phyloP scores from a whole-genome alignment of 1,139 yeast species.

The Taphrina communis region DNA sequence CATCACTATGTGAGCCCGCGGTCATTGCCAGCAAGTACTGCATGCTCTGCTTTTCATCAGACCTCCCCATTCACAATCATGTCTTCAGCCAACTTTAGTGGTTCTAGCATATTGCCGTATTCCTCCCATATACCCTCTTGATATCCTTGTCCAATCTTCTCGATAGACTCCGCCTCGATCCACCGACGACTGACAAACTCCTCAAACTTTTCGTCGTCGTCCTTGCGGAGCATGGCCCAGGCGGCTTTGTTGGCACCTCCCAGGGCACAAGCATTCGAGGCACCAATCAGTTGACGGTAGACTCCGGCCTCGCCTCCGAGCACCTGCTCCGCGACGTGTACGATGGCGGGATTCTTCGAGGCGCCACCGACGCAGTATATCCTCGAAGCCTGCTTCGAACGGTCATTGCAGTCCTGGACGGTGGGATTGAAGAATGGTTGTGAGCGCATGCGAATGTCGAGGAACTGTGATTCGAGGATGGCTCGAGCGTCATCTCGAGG shows the following conservation, averaged over 20 bases:
- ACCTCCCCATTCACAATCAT: slow-evolving; percentile 27
- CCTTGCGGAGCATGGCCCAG: slow-evolving; percentile 60
- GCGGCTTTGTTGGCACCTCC: slow-evolving; percentile 93
- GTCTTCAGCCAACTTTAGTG: slow-evolving; percentile 38
- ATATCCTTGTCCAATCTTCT: slow-evolving; percentile 44
- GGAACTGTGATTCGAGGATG: slow-evolving; percentile 84
- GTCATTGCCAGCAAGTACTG: too few species aligned
- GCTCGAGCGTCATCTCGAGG: slow-evolving; percentile 72
- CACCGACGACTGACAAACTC: slow-evolving; percentile 58
- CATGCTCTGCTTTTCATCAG: background rate
- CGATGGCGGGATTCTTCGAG: slow-evolving; percentile 71
- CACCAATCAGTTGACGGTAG: slow-evolving; percentile 63
- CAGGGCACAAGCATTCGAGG: slow-evolving; percentile 88
- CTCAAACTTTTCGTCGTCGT: slow-evolving; percentile 49
- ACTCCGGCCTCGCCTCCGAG: slow-evolving; percentile 69
- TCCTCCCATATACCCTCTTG: slow-evolving; percentile 45
- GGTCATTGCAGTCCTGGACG: background rate
- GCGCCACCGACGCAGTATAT: slow-evolving; percentile 90
- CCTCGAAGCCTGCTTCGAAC: slow-evolving; percentile 50
- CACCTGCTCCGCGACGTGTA: slow-evolving; percentile 70
- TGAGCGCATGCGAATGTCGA: slow-evolving; percentile 78
- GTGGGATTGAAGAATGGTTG: slow-evolving; percentile 67
- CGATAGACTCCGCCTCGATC: slow-evolving; percentile 55
- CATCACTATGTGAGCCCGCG: too few species aligned
- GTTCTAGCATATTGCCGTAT: slow-evolving; percentile 43